phyloP scores from a whole-genome alignment of 148 eudicot species.

The Silene uniflora region DNA sequence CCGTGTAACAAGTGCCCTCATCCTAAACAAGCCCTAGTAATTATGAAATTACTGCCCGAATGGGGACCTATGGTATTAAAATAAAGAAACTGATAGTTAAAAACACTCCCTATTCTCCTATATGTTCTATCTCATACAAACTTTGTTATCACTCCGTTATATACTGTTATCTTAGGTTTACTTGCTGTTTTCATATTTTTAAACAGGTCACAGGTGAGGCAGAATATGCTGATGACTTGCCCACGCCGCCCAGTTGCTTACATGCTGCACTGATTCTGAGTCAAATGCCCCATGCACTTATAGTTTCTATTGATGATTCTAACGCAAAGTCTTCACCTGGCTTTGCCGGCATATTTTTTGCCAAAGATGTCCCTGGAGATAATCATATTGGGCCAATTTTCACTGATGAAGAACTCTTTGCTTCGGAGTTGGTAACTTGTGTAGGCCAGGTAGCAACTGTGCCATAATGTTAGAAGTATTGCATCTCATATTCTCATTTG shows the following conservation, averaged over 20 bases:
- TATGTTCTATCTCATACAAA: not conserved
- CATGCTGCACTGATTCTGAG: conserved; percentile 87
- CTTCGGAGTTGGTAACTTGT: conserved; percentile 86
- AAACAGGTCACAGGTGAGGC: conserved; percentile 93
- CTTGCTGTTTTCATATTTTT: not conserved
- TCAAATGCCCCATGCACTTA: conserved; percentile 91
- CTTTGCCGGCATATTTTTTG: conserved; percentile 70
- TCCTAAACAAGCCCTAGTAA: too few relatives aligned
- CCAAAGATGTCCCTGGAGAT: conserved; percentile 78
- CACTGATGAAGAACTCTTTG: conserved; percentile 87
- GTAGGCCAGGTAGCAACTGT: conserved; percentile 74
- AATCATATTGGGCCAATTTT: conserved; percentile 68
- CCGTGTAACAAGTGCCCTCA: too few relatives aligned
- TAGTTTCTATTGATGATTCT: conserved; percentile 75
- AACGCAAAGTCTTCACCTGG: conserved; percentile 75
- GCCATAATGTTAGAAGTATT: not conserved
- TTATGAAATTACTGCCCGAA: not conserved
- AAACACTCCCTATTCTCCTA: not conserved
- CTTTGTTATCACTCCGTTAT: not conserved
- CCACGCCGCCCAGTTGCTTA: conserved; percentile 71
- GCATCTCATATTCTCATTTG: not conserved
- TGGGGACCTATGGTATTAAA: not conserved
- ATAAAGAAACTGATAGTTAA: not conserved
- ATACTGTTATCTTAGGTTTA: not conserved
- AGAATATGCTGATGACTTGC: conserved; percentile 85